These are phyloP conservation scores for Colletotrichum musicola DNA, from an alignment of 2,329 filamentous ascomycete genomes.

Conservation along the genomic window DNA sequence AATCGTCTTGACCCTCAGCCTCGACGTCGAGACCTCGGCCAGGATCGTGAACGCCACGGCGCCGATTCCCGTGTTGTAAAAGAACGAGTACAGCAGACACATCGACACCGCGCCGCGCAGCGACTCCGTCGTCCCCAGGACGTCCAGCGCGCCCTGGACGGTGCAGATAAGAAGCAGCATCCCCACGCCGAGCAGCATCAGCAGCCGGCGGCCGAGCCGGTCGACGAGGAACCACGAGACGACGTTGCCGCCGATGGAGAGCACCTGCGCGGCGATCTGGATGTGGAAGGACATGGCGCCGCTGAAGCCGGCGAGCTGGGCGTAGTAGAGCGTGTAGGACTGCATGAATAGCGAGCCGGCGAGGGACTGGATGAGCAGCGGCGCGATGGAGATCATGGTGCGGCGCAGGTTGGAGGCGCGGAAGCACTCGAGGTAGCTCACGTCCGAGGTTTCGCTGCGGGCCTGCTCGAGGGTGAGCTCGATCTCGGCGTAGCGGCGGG, in stretches of 20 bases:
- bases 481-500: slow-evolving; percentile 43
- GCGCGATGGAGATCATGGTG: slow-evolving; percentile 52
- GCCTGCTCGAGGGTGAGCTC: slow-evolving; percentile 49
- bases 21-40: slow-evolving; percentile 51
- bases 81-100: slow-evolving; percentile 52
- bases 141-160: slow-evolving; percentile 51
- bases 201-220: slow-evolving; percentile 48
- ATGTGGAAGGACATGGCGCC: slow-evolving; percentile 50
- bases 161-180: slow-evolving; percentile 53
- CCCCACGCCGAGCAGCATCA: slow-evolving; percentile 50
- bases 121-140: not conserved
- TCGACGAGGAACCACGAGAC: slow-evolving; percentile 54
- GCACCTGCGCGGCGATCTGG: slow-evolving; percentile 52
- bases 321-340: slow-evolving; percentile 55
- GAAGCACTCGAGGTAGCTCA: slow-evolving; percentile 54
- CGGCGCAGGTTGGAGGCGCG: slow-evolving; percentile 51
- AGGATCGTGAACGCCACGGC: slow-evolving; percentile 52
- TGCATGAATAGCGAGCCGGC: slow-evolving; percentile 51
- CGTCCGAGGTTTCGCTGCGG: slow-evolving; percentile 49
- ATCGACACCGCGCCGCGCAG: slow-evolving; percentile 45
- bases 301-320: slow-evolving; percentile 54
- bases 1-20: slow-evolving; percentile 53
- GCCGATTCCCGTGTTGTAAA: slow-evolving; percentile 53
- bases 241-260: slow-evolving; percentile 53
- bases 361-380: slow-evolving; percentile 50